phyloP scores from a whole-genome alignment of 805 yeast species.

The Wickerhamiella cacticola region DNA sequence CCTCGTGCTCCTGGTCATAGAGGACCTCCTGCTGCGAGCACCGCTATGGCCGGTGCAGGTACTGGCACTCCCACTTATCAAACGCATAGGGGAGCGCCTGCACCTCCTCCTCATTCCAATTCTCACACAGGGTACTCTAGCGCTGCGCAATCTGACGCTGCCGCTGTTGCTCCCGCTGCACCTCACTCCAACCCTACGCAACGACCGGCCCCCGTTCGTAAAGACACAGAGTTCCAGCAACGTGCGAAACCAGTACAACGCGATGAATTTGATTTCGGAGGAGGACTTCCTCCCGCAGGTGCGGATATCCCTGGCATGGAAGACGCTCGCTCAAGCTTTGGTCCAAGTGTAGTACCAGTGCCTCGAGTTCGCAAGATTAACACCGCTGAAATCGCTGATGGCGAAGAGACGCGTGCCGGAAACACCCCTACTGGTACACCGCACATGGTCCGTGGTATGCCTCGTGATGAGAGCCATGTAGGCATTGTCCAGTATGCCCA shows the following conservation, averaged over 20 bases:
- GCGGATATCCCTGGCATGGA: conserved; percentile 24
- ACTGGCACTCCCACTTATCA: neutral
- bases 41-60: conserved; percentile 7
- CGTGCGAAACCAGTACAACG: neutral
- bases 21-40: conserved; percentile 3
- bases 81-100: neutral
- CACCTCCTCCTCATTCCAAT: no score
- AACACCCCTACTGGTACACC: conserved; percentile 12
- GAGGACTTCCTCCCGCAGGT: conserved; percentile 24
- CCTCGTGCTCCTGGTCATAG: no score
- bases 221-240: conserved; percentile 5
- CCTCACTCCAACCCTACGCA: neutral
- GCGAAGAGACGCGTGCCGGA: conserved; percentile 10
- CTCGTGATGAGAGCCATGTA: conserved; percentile 11
- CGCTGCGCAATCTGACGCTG: no score
- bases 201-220: conserved; percentile 8
- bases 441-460: conserved; percentile 6
- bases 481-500: conserved; percentile 12
- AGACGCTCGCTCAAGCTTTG: conserved; percentile 16
- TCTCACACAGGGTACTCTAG: no score
- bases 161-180: neutral
- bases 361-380: conserved; percentile 21
- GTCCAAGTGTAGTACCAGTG: conserved; percentile 26
- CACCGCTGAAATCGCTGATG: conserved; percentile 10
- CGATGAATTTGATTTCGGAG: conserved; percentile 1